Evolutionary conservation across 148 eudicot genomes (phyloP), one percentile per base, ranked within the genome.

Genomic region (Rhododendron ovatum): DNA sequence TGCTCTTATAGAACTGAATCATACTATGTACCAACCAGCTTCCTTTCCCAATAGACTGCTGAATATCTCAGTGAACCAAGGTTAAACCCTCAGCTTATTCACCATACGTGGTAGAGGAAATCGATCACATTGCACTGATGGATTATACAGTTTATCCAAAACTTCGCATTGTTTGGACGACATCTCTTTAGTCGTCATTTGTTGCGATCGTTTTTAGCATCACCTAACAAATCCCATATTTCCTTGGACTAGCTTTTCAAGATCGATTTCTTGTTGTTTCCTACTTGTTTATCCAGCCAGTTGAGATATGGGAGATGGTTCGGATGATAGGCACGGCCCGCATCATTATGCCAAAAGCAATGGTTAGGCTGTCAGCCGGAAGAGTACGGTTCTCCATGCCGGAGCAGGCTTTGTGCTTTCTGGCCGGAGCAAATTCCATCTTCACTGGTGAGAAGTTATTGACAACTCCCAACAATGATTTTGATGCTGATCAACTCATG

Each of bases 281-380:
- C n/a, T 15, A 67, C 0, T 17, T 37, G 69, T 75, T 85, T 77
- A 13, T 91, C 43, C 98, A 97, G 99, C 95, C 95, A 10, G 96
- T 97, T 84, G 98, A 94, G 88, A 93, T 97, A 86, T 97, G 99
- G 99, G 98, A 97, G 90, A 97, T 97, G 99, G 92, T 97, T 30
- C 88, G 99, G 86, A 97, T 97, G 99, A 95, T 97, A 85, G 96
- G 93, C 41, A 94, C 99, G 26, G 99, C 99, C 22, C 94, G 99
- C 14, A 95, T 98, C 43, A 89, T 95, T 83, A 98, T 98, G 98
- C 98, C 99, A 12, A 93, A 88, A 35, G 98, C 99, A 35, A 95
- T 98, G 96, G 99, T 98, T 26, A 90, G 98, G 87, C 92, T 95
- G 59, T 98, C 99, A 83, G 99, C 99, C 8, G 99, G 99, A 3